These are phyloP conservation scores for Coemansia sp. DNA, from an alignment of 192 early-diverging fungal genomes.

Conservation along the genomic window DNA sequence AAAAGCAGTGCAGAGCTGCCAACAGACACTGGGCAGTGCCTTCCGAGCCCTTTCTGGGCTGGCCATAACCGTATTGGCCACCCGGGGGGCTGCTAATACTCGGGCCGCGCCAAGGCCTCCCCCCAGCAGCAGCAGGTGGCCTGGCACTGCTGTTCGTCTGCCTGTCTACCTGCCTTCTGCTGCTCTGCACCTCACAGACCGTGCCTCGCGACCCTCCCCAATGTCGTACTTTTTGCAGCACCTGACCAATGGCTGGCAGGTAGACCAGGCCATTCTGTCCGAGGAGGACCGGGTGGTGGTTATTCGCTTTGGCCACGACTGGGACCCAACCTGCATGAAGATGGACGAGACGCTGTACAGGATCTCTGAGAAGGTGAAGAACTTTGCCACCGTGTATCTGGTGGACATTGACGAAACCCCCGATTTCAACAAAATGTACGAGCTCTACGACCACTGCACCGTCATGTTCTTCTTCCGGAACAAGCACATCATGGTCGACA, in stretches of 20 bases:
- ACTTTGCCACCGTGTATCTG: constrained; percentile 96
- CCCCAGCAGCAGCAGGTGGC: too few species aligned
- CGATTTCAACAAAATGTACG: constrained; percentile 95
- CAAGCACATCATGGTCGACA: constrained; percentile 98
- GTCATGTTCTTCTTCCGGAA: constrained; percentile 96
- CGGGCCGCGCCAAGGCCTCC: too few species aligned
- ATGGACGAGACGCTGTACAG: constrained; percentile 96
- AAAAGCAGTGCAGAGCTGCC: too few species aligned
- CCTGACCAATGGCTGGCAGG: constrained; percentile 79
- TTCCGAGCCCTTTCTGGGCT: too few species aligned
- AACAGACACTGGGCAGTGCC: too few species aligned
- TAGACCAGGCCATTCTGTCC: constrained; percentile 96
- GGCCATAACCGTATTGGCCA: too few species aligned
- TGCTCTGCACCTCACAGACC: too few species aligned
- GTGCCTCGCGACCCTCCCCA: too few species aligned
- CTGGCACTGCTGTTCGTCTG: too few species aligned
- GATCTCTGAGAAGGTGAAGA: constrained; percentile 93
- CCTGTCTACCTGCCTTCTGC: too few species aligned
- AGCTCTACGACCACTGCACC: constrained; percentile 97
- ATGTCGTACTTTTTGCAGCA: constrained; percentile 47
- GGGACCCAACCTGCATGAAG: constrained; percentile 92
- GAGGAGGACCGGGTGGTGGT: constrained; percentile 98
- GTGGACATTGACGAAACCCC: constrained; percentile 95
- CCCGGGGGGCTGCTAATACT: too few species aligned
- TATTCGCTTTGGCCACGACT: constrained; percentile 96